Percentiles rank a stretch among this genome's conserved stretches.
These are phyloP conservation scores for Papiliotrema laurentii DNA, from an alignment of 1,284 basidiomycete genomes.

Conservation along the genomic window DNA sequence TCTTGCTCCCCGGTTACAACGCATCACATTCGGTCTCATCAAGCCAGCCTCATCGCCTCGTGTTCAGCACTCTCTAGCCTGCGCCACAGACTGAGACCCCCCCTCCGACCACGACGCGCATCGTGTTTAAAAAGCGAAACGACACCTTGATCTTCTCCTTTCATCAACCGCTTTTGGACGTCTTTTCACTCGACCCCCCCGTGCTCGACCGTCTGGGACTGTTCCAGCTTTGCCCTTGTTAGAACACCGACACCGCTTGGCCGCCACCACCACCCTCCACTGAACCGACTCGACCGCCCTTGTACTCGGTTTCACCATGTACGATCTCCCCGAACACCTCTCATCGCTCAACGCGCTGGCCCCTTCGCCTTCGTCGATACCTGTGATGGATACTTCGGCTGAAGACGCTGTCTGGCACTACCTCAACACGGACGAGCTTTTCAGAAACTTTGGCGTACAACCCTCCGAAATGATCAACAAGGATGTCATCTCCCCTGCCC, in stretches of 20 bases:
- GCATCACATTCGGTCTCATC: no score
- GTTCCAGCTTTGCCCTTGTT: neutral
- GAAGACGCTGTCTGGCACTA: slow-evolving; percentile 45
- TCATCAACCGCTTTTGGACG: neutral
- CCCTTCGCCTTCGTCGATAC: slow-evolving; percentile 28
- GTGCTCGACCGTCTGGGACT: neutral
- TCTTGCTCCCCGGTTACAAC: no score
- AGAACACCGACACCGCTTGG: neutral
- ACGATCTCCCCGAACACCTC: slow-evolving; percentile 33
- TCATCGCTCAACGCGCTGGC: slow-evolving; percentile 32
- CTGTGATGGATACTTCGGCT: slow-evolving; percentile 31
- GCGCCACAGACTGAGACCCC: no score
- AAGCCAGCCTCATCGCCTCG: no score
- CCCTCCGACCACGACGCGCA: no score
- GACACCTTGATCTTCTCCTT: no score
- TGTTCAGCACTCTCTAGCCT: no score
- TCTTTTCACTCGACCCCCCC: neutral
- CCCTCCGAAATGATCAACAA: slow-evolving; percentile 16
- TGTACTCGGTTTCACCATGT: slow-evolving; percentile 19
- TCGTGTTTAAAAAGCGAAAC: no score
- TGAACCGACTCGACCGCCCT: neutral
- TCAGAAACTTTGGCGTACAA: slow-evolving; percentile 34
- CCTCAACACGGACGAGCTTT: slow-evolving; percentile 43
- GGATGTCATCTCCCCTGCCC: neutral
- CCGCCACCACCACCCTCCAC: no score